Evolutionary conservation across 2,329 filamentous ascomycete species (phyloP), one percentile per base, ranked within the genome.

Genomic region (Lecanoromycetidae sp.): DNA sequence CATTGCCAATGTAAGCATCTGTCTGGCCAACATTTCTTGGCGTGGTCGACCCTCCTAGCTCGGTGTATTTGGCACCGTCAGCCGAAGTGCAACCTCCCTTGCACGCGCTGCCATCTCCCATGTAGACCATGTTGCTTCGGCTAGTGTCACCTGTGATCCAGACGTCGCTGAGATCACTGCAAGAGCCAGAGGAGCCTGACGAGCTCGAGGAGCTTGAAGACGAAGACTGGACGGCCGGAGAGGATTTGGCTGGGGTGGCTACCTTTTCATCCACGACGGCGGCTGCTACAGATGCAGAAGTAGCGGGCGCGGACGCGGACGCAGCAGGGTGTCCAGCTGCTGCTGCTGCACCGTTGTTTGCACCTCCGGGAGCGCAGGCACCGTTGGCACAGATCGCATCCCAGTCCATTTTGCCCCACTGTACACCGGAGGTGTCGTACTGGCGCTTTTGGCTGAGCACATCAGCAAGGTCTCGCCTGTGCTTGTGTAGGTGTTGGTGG

Each of bases 401-500:
- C 48, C 48, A 50, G n/a, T 50, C 42, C 27, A 46, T 20, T 19
- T 42, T n/a, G n/a, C n/a, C n/a, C n/a, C 9, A 15, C 22, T 38
- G 33, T 49, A 49, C 3, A 26, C 12, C 3, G 23, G 12, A 7
- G 36, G 27, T 29, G 19, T 45, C 37, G 22, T 20, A 10, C 9
- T 20, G 27, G 13, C 39, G 46, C 39, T 43, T 48, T 26, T 13
- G 23, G 15, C 36, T 17, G 13, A 50, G 42, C 29, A 51, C 6
- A 39, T 48, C 39, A 35, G 30, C 30, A 27, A 51, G 45, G 35
- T 44, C 40, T 15, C 41, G 43, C 46, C 46, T 46, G 23, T 47
- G 48, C 23, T 33, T 20, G 33, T 52, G 46, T 36, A 38, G 41
- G 27, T 45, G 41, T 23, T 34, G 48, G 32, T 53, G 48, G 17